Evolutionary conservation across 148 eudicot genomes (phyloP).

Genomic region (Rhododendron simsii): DNA sequence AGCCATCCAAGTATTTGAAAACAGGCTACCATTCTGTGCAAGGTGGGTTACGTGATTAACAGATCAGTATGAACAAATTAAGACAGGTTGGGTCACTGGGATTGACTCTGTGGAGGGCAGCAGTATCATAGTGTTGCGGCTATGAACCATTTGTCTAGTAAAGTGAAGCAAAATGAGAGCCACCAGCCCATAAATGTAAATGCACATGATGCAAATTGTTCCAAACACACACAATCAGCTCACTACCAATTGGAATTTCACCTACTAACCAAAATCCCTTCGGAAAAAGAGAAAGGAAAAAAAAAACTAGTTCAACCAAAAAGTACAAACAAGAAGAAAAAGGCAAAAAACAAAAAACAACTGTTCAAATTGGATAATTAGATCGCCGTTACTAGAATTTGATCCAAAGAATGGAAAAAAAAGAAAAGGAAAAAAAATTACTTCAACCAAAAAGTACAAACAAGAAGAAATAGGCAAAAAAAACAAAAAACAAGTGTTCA

Average conservation of each 20-base stretch:
- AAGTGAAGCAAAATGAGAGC: background rate
- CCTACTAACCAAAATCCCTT: background rate
- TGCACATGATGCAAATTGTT: background rate
- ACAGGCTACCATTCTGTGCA: background rate
- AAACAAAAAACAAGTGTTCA: background rate
- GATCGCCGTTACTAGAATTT: background rate
- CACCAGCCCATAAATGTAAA: background rate
- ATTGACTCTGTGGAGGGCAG: background rate
- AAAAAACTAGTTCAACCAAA: background rate
- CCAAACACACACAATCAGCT: background rate
- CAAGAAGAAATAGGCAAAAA: background rate
- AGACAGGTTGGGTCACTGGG: background rate
- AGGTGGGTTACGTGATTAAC: background rate
- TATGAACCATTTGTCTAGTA: background rate
- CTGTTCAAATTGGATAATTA: background rate
- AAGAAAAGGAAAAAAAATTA: too few species aligned
- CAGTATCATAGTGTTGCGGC: background rate
- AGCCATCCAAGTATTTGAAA: background rate
- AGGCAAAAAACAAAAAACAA: background rate
- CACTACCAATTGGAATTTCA: background rate
- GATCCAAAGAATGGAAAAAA: too few species aligned
- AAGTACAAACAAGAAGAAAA: background rate
- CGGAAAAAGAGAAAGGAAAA: too few species aligned
- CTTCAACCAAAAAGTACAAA: background rate
- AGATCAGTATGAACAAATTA: background rate